Base-by-base conservation (phyloP, 352 stramenopile species). In the Achlya hypogyna region DNA sequence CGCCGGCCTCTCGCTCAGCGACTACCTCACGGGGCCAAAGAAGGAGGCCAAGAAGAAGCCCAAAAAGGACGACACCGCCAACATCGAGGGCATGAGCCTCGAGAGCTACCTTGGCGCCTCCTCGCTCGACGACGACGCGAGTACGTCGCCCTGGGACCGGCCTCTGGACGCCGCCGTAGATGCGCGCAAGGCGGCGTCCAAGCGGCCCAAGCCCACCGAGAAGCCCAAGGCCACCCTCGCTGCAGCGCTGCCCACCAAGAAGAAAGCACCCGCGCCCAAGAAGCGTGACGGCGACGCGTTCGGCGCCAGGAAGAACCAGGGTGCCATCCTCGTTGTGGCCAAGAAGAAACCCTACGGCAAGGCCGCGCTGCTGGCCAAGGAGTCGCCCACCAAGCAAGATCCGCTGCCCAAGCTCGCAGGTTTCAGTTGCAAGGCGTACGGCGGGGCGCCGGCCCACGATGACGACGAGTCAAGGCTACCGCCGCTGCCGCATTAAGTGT, bases 41-140 rank as follows among this genome's bases (percentile, higher is more conserved):
- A 60, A 67, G 51, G 32, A 67, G 2, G 59, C 56, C 35, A 59
- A 59, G 23, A 31, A 23, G 28, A n/a, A 25, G 9, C 54, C 22
- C 14, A 51, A 35, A 27, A 58, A 67, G 18, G 47, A 58, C n/a
- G 54, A 38, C n/a, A 27, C 27, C 3, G 47, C 20, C 4, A 49
- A 47, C 14, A 67, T 67, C 27, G 60, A 67, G 42, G 60, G 60
- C 60, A 67, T 67, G 60, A 59, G 42, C 12, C 60, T 67, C 32
- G 60, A 67, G 51, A 67, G 60, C 49, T 67, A 67, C 34, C 31
- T 67, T 22, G 60, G 60, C 32, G 60, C 60, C 0, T 25, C 34
- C 18, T 40, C 47, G n/a, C 25, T 38, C 31, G 49, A 56, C 25
- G 49, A 56, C 31, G 49, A 56, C 2, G 31, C 49, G 2, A 56